Percentiles rank a stretch among this genome's conserved stretches.
These are phyloP conservation scores for Meyerozyma guilliermondii DNA, from an alignment of 1,139 yeast genomes.

Conservation along the genomic window DNA sequence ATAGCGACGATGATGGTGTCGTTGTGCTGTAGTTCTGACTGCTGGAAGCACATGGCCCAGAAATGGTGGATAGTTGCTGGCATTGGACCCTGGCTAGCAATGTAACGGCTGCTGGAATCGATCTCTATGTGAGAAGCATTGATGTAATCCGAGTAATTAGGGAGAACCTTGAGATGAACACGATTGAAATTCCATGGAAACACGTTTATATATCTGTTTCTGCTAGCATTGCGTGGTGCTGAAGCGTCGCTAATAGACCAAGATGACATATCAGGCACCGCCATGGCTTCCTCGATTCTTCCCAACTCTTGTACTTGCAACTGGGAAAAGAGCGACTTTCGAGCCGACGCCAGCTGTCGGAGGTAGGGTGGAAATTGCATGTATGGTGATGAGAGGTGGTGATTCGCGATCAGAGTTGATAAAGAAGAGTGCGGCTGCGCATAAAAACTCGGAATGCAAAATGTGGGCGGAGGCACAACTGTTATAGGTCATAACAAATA, in stretches of 20 bases:
- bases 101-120: conserved; percentile 17
- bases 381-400: too few species aligned
- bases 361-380: background rate
- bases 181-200: conserved; percentile 38
- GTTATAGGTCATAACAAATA: too few species aligned
- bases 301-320: background rate
- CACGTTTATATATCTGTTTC: conserved; percentile 41
- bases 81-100: conserved; percentile 61
- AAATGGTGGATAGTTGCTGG: conserved; percentile 58
- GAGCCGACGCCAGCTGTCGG: background rate
- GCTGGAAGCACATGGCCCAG: conserved; percentile 78
- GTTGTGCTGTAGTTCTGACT: conserved; percentile 30
- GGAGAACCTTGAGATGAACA: conserved; percentile 24
- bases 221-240: conserved; percentile 10
- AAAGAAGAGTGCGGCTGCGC: too few species aligned
- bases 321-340: conserved; percentile 2
- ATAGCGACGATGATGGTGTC: conserved; percentile 61
- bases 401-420: too few species aligned
- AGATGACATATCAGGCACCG: conserved; percentile 19
- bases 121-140: conserved; percentile 37
- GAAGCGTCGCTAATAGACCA: conserved; percentile 23
- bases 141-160: conserved; percentile 27
- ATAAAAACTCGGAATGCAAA: background rate
- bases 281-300: conserved; percentile 22
- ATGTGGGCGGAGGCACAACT: too few species aligned